Percentiles rank a stretch among this genome's conserved stretches.
Evolutionary conservation across 31 red algal genomes (phyloP).

Genomic region (Asparagopsis taxiformis): DNA sequence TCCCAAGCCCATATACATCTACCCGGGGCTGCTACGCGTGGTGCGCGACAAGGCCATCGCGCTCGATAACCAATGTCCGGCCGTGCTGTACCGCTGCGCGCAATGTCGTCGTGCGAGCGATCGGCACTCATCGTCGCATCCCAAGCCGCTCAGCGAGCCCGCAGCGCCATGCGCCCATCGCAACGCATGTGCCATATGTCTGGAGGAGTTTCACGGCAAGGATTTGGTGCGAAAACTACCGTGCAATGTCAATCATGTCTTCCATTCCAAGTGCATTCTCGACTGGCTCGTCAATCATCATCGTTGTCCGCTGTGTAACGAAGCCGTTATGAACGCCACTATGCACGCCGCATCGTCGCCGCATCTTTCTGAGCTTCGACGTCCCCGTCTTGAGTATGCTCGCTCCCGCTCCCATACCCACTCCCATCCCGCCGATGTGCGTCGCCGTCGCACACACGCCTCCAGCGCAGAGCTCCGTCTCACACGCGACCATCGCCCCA

Average conservation of each 20-base stretch:
- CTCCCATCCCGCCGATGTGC: neutral
- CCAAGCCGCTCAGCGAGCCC: neutral
- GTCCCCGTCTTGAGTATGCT: neutral
- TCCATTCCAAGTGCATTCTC: constrained; percentile 78
- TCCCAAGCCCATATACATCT: constrained; percentile 65
- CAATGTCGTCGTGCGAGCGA: constrained; percentile 3
- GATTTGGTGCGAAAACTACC: constrained; percentile 71
- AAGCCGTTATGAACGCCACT: constrained; percentile 23
- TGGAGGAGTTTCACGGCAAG: constrained; percentile 65
- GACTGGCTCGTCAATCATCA: constrained; percentile 72
- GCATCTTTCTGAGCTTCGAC: neutral
- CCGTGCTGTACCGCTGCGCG: constrained; percentile 54
- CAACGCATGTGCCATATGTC: constrained; percentile 53
- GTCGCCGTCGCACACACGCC: neutral
- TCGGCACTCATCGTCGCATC: constrained; percentile 1
- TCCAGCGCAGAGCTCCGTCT: neutral
- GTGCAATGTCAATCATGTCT: constrained; percentile 75
- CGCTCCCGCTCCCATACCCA: neutral
- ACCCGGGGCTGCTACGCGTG: constrained; percentile 62
- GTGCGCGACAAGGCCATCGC: constrained; percentile 58
- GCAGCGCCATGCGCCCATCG: constrained; percentile 29
- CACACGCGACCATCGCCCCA: neutral
- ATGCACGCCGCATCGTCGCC: neutral
- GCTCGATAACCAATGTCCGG: constrained; percentile 71
- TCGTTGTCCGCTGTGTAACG: constrained; percentile 73